Conservation (phyloP, 495 filamentous ascomycete species). For the Trichocladium antarcticum region DNA sequence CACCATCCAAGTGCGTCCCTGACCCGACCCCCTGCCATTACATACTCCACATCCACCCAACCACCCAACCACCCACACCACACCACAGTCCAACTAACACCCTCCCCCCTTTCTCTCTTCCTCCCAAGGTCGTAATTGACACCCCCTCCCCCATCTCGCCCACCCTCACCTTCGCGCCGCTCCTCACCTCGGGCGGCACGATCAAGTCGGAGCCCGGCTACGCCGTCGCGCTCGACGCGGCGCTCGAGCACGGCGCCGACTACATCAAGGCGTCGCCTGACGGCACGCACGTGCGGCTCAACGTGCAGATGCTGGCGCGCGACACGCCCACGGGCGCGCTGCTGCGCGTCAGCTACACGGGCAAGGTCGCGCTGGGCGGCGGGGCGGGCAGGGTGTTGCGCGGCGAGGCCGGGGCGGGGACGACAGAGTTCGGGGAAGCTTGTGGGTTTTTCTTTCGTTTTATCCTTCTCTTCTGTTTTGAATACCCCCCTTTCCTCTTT, state of each 20-base stretch:
- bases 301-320: constrained; percentile 40
- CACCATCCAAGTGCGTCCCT: constrained; percentile 25
- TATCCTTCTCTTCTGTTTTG: not conserved
- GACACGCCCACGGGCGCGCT: constrained; percentile 28
- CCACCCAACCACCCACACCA: not conserved
- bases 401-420: constrained; percentile 36
- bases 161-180: constrained; percentile 7
- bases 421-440: constrained; percentile 45
- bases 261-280: constrained; percentile 40
- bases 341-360: constrained; percentile 43
- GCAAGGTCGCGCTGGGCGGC: constrained; percentile 32
- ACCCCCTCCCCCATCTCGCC: constrained; percentile 20
- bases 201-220: constrained; percentile 28
- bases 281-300: constrained; percentile 35
- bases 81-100: not conserved
- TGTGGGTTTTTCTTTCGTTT: constrained; percentile 33
- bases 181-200: constrained; percentile 13
- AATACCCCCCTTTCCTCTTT: not conserved
- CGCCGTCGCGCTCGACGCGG: constrained; percentile 28
- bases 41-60: not conserved
- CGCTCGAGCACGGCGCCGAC: constrained; percentile 21
- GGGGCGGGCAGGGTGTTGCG: constrained; percentile 33
- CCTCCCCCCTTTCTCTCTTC: not conserved
- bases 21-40: not conserved
- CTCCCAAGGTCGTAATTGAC: constrained; percentile 26